phyloP scores from a whole-genome alignment of 257 asterid genomes.

The Nicotiana attenuata region DNA sequence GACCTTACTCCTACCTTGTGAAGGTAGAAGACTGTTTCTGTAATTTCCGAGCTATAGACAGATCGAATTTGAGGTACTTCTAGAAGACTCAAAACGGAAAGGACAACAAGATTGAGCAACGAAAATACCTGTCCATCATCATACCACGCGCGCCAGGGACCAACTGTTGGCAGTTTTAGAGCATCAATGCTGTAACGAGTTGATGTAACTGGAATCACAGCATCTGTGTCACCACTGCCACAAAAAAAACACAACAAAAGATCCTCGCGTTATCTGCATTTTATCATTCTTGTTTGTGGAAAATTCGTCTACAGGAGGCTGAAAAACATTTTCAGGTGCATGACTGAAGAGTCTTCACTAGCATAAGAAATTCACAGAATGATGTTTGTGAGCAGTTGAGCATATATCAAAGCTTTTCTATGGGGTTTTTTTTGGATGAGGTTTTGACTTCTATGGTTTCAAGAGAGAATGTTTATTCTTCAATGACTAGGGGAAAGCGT shows the following conservation, averaged over 20 bases:
- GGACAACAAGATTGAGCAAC: not conserved
- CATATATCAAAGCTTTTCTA: not conserved
- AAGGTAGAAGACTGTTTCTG: too few relatives aligned
- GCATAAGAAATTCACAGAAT: not conserved
- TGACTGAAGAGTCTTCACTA: not conserved
- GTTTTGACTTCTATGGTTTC: not conserved
- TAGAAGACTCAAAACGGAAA: not conserved
- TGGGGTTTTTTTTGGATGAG: too few relatives aligned
- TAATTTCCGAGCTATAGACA: not conserved
- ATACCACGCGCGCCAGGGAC: constrained; percentile 90
- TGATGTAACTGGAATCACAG: constrained; percentile 89
- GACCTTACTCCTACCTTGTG: too few relatives aligned
- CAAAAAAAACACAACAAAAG: not conserved
- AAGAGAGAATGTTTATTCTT: too few relatives aligned
- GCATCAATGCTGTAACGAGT: constrained; percentile 83
- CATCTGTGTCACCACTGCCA: constrained; percentile 87
- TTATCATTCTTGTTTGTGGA: too few relatives aligned
- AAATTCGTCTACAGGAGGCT: too few relatives aligned
- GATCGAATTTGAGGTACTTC: not conserved
- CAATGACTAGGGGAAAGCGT: too few relatives aligned
- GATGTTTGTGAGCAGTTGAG: not conserved
- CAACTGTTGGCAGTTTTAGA: constrained; percentile 51
- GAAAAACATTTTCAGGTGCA: too few relatives aligned
- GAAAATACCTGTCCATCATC: constrained; percentile 70
- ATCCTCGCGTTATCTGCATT: not conserved